These are phyloP conservation scores for Plantago major DNA, from an alignment of 257 asterid species.

Conservation along the genomic window DNA sequence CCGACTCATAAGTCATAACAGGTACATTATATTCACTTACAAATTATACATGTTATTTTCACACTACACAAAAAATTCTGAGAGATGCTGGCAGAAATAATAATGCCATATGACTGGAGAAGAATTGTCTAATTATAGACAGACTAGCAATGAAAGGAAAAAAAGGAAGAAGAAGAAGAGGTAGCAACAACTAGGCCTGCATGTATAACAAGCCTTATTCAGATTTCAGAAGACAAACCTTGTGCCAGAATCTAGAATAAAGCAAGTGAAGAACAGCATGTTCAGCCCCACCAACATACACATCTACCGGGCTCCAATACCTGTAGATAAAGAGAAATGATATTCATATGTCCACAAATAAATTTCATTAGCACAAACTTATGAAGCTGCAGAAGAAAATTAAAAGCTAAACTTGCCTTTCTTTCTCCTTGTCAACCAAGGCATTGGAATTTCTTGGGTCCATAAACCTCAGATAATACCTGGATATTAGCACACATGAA, in stretches of 20 bases:
- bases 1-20: neutral
- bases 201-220: constrained; percentile 1
- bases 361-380: constrained; percentile 1
- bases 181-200: constrained; percentile 2
- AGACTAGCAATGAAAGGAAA: too few species aligned
- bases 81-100: neutral
- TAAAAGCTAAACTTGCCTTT: constrained; percentile 45
- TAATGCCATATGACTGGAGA: too few species aligned
- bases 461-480: constrained; percentile 99
- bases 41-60: constrained; percentile 12
- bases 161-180: constrained; percentile 1
- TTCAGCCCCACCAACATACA: constrained; percentile 98
- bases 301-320: constrained; percentile 99
- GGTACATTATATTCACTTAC: constrained; percentile 9
- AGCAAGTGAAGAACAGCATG: constrained; percentile 99
- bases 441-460: constrained; percentile 73
- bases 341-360: constrained; percentile 16
- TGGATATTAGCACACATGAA: constrained; percentile 13
- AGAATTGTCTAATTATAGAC: neutral
- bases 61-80: constrained; percentile 4
- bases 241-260: constrained; percentile 99
- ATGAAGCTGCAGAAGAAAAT: constrained; percentile 9
- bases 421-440: constrained; percentile 87
- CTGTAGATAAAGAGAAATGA: constrained; percentile 33
- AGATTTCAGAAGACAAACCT: constrained; percentile 46